These are phyloP conservation scores for Lachancea sp. DNA, from an alignment of 805 yeast species.

Conservation along the genomic window DNA sequence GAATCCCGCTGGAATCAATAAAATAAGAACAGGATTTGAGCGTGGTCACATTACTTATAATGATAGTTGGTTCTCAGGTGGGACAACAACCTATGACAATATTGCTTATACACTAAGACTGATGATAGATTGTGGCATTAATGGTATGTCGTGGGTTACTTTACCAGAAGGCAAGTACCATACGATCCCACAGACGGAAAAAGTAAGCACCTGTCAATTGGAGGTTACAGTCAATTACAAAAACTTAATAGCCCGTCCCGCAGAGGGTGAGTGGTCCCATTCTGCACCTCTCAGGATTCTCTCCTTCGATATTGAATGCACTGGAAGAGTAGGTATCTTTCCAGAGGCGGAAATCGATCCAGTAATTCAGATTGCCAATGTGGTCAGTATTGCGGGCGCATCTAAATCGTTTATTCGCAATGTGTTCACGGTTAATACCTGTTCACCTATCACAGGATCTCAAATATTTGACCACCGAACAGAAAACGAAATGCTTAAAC, in stretches of 20 bases:
- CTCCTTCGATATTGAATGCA: slow-evolving; percentile 97
- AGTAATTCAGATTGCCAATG: slow-evolving; percentile 95
- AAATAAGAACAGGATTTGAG: slow-evolving; percentile 75
- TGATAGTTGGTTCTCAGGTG: slow-evolving; percentile 52
- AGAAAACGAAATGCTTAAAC: slow-evolving; percentile 76
- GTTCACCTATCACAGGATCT: slow-evolving; percentile 91
- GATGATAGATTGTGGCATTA: slow-evolving; percentile 87
- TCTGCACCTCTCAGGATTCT: slow-evolving; percentile 90
- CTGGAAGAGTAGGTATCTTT: slow-evolving; percentile 93
- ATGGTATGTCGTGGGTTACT: slow-evolving; percentile 97
- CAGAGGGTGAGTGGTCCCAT: slow-evolving; percentile 90
- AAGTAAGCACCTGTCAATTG: slow-evolving; percentile 74
- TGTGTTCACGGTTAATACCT: slow-evolving; percentile 87
- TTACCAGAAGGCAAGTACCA: slow-evolving; percentile 69
- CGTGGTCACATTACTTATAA: slow-evolving; percentile 66
- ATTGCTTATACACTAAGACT: slow-evolving; percentile 77
- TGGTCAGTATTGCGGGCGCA: slow-evolving; percentile 71
- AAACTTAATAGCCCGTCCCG: slow-evolving; percentile 68
- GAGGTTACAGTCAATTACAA: slow-evolving; percentile 68
- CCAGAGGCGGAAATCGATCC: slow-evolving; percentile 94
- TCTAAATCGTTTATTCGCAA: slow-evolving; percentile 85
- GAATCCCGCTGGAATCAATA: slow-evolving; percentile 60
- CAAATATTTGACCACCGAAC: slow-evolving; percentile 69
- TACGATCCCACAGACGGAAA: slow-evolving; percentile 36
- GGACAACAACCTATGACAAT: slow-evolving; percentile 78